Evolutionary conservation across 176 grass and related monocot genomes (phyloP).

Genomic region (Hordeum vulgare): DNA sequence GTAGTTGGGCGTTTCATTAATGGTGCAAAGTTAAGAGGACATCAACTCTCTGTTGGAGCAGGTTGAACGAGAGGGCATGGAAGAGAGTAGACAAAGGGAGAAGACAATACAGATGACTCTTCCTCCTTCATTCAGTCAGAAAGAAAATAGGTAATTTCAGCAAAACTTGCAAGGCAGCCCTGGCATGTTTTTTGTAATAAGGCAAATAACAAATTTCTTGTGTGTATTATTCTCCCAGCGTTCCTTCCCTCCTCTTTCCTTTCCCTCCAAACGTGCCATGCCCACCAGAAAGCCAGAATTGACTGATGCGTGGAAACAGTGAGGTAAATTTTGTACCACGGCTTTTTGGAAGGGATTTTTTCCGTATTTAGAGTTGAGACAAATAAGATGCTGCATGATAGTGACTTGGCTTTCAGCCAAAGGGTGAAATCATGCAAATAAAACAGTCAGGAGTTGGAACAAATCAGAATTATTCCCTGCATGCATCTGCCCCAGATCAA

Average conservation of each 20-base stretch:
- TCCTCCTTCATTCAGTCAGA: neutral
- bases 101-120: neutral
- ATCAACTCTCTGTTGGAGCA: neutral
- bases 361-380: neutral
- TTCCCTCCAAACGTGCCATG: neutral
- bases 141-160: neutral
- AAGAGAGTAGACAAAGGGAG: neutral
- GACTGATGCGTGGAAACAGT: neutral
- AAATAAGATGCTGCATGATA: neutral
- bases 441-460: neutral
- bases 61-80: neutral
- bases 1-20: conserved; percentile 24
- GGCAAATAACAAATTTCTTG: neutral
- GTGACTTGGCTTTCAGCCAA: conserved; percentile 20
- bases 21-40: conserved; percentile 13
- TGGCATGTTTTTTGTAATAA: neutral
- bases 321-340: neutral
- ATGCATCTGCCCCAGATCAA: neutral
- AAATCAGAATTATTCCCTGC: neutral
- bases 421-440: neutral
- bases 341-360: neutral
- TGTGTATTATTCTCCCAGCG: neutral
- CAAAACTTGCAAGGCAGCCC: neutral
- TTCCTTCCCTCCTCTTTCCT: neutral
- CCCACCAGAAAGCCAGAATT: neutral